A percentile compares a stretch with the other conserved stretches of the same genome.
phyloP scores from a whole-genome alignment of 2,329 filamentous ascomycete genomes.

The Colletotrichum cereale region DNA sequence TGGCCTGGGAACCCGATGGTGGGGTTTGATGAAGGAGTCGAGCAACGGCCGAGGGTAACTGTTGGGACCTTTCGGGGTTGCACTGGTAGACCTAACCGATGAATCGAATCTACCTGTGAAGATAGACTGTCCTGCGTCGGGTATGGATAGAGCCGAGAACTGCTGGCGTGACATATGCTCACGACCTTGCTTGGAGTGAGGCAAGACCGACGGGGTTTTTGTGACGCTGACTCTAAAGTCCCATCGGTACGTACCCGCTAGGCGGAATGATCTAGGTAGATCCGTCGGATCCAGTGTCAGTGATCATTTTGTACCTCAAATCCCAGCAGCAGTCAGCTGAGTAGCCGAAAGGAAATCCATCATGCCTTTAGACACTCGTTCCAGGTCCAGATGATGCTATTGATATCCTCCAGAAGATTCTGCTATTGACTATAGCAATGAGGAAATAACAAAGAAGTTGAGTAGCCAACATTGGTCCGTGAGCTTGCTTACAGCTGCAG shows the following conservation, averaged over 20 bases:
- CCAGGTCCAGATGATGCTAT: too few species aligned
- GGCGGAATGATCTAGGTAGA: neutral
- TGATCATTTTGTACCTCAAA: neutral
- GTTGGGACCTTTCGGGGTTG: neutral
- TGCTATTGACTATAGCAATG: too few species aligned
- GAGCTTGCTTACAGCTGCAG: neutral
- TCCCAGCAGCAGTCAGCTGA: neutral
- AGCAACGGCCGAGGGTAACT: neutral
- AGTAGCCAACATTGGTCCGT: neutral
- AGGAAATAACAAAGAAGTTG: neutral
- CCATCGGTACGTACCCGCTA: neutral
- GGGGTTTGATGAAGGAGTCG: neutral
- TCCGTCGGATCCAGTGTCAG: neutral
- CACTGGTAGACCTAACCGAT: too few species aligned
- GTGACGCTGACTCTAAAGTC: neutral
- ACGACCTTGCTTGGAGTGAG: neutral
- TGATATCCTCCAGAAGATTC: neutral
- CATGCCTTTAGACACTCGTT: neutral
- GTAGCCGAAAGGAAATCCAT: neutral
- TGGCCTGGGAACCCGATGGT: neutral
- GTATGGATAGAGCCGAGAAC: neutral
- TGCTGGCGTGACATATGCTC: too few species aligned
- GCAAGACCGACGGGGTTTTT: neutral
- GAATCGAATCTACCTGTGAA: neutral
- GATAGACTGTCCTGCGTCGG: neutral